Percentiles rank a stretch among this genome's conserved stretches.
Conservation (phyloP, 331 rosid genomes). For the Dryas integrifolia region DNA sequence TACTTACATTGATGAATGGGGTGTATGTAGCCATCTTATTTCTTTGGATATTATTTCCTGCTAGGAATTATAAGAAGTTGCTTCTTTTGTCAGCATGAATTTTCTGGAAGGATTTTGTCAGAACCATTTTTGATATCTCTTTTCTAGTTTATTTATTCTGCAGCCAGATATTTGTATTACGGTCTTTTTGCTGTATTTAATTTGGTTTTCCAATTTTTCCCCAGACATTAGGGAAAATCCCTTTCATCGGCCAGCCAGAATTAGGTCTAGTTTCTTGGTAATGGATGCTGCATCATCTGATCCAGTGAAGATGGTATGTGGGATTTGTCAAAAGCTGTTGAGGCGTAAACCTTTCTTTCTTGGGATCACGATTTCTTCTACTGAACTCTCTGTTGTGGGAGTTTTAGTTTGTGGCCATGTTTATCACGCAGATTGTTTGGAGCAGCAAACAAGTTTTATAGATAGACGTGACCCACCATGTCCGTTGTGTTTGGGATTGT, state of each 20-base stretch:
- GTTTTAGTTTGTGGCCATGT: slow-evolving; percentile 83
- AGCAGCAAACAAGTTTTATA: slow-evolving; percentile 51
- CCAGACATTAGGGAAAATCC: slow-evolving; percentile 56
- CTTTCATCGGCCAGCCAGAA: slow-evolving; percentile 63
- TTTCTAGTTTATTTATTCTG: slow-evolving; percentile 3
- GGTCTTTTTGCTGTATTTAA: slow-evolving; percentile 7
- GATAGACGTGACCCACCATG: slow-evolving; percentile 72
- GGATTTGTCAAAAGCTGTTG: slow-evolving; percentile 65
- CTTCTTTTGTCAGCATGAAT: not conserved
- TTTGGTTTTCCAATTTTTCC: not conserved
- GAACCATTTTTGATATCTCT: not conserved
- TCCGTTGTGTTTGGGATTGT: slow-evolving; percentile 45
- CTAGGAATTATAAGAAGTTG: not conserved
- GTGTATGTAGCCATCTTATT: not conserved
- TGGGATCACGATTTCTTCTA: slow-evolving; percentile 43
- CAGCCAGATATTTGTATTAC: not conserved
- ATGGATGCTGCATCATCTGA: slow-evolving; percentile 45
- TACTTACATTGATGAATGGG: slow-evolving; percentile 1
- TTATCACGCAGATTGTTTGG: slow-evolving; percentile 88
- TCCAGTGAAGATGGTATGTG: slow-evolving; percentile 53
- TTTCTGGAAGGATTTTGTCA: slow-evolving; percentile 7
- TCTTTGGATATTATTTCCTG: not conserved
- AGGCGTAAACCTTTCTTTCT: slow-evolving; percentile 48
- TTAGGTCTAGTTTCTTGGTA: slow-evolving; percentile 48
- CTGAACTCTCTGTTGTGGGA: slow-evolving; percentile 68